Conservation (phyloP, 225 moss, liverwort and hornwort genomes). For the Marchantia paleacea region DNA sequence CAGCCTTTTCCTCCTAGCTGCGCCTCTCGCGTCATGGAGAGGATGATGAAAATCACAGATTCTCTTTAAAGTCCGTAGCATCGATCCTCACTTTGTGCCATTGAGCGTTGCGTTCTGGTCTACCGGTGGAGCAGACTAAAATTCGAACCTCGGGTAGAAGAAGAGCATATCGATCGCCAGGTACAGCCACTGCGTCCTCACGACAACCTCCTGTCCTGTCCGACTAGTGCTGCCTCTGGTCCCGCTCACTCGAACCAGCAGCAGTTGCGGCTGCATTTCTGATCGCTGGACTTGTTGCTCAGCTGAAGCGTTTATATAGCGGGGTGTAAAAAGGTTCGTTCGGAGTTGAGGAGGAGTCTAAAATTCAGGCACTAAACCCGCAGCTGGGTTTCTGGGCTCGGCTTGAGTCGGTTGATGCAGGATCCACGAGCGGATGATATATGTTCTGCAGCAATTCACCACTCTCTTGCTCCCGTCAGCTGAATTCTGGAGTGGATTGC, state of each 20-base stretch:
- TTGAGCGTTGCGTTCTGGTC: too few species aligned
- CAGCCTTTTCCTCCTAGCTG: too few species aligned
- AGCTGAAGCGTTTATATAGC: background rate
- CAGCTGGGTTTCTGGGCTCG: background rate
- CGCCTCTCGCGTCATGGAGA: too few species aligned
- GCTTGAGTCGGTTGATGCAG: background rate
- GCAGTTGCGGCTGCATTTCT: background rate
- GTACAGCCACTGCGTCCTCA: background rate
- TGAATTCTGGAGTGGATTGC: background rate
- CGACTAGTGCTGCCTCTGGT: background rate
- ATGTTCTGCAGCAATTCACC: background rate
- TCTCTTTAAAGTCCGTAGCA: too few species aligned
- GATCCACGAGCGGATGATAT: background rate
- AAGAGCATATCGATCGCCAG: background rate
- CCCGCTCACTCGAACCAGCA: background rate
- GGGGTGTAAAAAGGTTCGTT: background rate
- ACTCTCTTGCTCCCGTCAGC: slow-evolving; percentile 9
- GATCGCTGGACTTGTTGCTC: background rate
- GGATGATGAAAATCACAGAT: too few species aligned
- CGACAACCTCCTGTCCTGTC: background rate
- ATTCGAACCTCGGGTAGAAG: background rate
- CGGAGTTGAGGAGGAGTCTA: background rate
- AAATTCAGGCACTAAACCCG: background rate
- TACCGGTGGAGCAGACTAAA: too few species aligned
- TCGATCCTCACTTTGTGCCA: too few species aligned